Percentiles rank a stretch among this genome's conserved stretches.
Evolutionary conservation across 1,139 yeast genomes (phyloP).

Genomic region (Debaryomycetaceae sp.): DNA sequence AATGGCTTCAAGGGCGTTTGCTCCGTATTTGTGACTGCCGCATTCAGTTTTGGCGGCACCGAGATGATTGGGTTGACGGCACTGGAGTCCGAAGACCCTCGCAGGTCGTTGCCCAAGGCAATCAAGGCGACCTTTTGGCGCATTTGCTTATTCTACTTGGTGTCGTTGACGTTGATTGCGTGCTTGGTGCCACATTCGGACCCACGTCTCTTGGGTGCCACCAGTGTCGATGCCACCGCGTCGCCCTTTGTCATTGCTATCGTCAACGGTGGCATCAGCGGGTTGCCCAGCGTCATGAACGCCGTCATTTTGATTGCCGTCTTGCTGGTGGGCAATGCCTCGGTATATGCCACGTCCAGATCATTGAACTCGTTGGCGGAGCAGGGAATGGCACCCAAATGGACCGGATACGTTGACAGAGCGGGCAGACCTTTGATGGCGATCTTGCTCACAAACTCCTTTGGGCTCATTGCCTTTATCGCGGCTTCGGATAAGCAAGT

Average conservation of each 20-base stretch:
- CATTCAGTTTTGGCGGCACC: constrained; percentile 40
- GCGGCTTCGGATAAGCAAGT: constrained; percentile 32
- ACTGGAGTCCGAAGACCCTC: constrained; percentile 38
- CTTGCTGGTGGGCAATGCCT: constrained; percentile 41
- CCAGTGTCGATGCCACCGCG: constrained; percentile 36
- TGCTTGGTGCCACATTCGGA: constrained; percentile 34
- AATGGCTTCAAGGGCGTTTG: constrained; percentile 42
- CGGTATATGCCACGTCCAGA: constrained; percentile 43
- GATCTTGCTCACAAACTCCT: constrained; percentile 29
- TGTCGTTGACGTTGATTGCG: constrained; percentile 35
- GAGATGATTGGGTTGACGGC: constrained; percentile 40
- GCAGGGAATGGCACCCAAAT: constrained; percentile 41
- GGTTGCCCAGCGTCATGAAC: constrained; percentile 42
- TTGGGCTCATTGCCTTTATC: constrained; percentile 38
- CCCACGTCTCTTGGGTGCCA: constrained; percentile 20
- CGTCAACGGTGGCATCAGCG: constrained; percentile 47
- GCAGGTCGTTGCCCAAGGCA: constrained; percentile 36
- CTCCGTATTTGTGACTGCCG: constrained; percentile 39
- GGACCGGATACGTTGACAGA: constrained; percentile 36
- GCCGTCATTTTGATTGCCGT: constrained; percentile 40
- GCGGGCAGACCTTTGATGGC: constrained; percentile 42
- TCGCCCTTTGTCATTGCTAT: constrained; percentile 55
- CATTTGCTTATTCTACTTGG: constrained; percentile 37
- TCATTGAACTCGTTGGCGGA: constrained; percentile 38
- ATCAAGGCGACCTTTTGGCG: constrained; percentile 45